Evolutionary conservation across 2,329 filamentous ascomycete genomes (phyloP), one percentile per base, ranked within the genome.

Genomic region (Aspergillus sp.): DNA sequence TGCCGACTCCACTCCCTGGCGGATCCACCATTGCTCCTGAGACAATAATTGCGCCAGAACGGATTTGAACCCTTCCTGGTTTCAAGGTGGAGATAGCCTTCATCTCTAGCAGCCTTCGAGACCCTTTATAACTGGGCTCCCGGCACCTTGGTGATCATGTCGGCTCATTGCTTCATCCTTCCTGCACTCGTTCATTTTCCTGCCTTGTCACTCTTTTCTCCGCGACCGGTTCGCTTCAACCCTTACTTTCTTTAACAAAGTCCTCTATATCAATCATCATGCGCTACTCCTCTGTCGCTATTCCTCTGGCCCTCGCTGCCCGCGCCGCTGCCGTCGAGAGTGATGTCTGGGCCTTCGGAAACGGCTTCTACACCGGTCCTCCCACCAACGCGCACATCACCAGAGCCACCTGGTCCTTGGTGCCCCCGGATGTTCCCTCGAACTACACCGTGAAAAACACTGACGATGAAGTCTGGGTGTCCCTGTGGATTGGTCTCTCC

Each of bases 301-400:
- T 58, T 41, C 58, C 55, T 17, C 8, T 64, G 51, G 41, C 53
- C 42, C 15, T 55, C 7, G 53, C 53, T 39, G 39, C 42, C 53
- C 54, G 47, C 23, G 58, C 61, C 13, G 63, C 64, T 21, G 63
- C 61, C 38, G 44, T 51, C 7, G 50, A 54, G 10, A 41, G 54
- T 41, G 64, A 66, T 57, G 58, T 55, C 19, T 66, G 61, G 59
- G 55, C 60, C 2, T 64, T 66, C 15, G 64, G 64, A 17, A 62
- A 64, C 50, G 62, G 63, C 4, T 66, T 66, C 61, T 66, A 66
- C 53, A 58, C 62, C 25, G 64, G 64, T 2, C 64, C 64, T 27
- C 59, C 63, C 2, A 59, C 63, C 3, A 59, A 58, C 44, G 54
- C 63, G n/a, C 54, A 58, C 49, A 66, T 66, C 36, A 64, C 61